A percentile compares a stretch with the other conserved stretches of the same genome.
Evolutionary conservation across 352 stramenopile genomes (phyloP).

Genomic region (Phytophthora pini): DNA sequence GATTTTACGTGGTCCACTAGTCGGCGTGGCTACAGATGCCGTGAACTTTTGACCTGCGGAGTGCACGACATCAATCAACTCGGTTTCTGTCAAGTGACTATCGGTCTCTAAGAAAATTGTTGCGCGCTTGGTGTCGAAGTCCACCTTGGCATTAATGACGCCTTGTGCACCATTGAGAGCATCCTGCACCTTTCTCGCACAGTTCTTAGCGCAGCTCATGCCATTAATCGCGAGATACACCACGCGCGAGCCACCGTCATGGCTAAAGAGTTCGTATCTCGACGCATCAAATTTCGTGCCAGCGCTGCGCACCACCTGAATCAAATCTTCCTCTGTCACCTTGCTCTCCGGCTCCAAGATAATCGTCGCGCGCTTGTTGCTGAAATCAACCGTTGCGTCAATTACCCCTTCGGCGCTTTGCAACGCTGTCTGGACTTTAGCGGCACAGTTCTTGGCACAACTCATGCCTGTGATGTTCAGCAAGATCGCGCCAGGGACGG

Average conservation of each 20-base stretch:
- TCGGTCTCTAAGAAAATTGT: conserved; percentile 79
- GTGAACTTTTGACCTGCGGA: conserved; percentile 68
- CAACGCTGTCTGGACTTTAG: conserved; percentile 66
- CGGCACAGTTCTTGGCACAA: conserved; percentile 69
- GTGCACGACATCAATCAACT: conserved; percentile 73
- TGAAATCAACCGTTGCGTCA: conserved; percentile 75
- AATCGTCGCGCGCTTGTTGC: conserved; percentile 71
- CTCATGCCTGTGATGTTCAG: conserved; percentile 82
- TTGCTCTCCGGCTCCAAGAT: conserved; percentile 66
- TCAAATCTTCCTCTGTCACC: conserved; percentile 72
- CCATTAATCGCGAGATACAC: conserved; percentile 76
- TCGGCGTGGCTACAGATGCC: conserved; percentile 52
- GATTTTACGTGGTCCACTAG: conserved; percentile 52
- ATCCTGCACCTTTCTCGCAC: conserved; percentile 72
- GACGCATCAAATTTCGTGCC: conserved; percentile 63
- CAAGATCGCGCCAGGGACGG: conserved; percentile 67
- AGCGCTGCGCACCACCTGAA: conserved; percentile 57
- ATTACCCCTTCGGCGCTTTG: conserved; percentile 58
- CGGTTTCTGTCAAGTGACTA: conserved; percentile 65
- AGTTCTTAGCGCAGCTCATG: conserved; percentile 85
- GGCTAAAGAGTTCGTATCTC: conserved; percentile 68
- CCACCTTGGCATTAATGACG: conserved; percentile 82
- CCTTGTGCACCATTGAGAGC: conserved; percentile 64
- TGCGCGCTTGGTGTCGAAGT: conserved; percentile 78
- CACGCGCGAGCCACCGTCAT: conserved; percentile 68